Percentiles rank a stretch among this genome's conserved stretches.
Evolutionary conservation across 2,329 filamentous ascomycete genomes (phyloP).

Genomic region (Stenocarpella maydis): DNA sequence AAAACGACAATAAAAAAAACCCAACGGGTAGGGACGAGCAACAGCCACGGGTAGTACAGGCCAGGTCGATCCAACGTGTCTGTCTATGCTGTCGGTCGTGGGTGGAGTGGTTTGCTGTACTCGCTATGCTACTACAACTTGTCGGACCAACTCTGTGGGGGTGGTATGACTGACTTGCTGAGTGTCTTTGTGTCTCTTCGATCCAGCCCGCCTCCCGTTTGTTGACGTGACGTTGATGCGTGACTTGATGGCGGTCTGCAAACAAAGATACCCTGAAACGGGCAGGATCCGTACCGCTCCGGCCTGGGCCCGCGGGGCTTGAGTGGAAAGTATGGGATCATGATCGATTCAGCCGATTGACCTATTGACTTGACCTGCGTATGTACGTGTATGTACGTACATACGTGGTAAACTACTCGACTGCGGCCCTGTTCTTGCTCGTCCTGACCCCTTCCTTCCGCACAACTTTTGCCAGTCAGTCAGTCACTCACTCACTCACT

Average conservation of each 20-base stretch:
- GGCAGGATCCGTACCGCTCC: constrained; percentile 19
- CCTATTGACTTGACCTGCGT: background rate
- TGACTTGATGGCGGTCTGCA: constrained; percentile 19
- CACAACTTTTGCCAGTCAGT: background rate
- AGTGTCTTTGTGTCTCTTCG: background rate
- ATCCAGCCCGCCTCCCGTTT: background rate
- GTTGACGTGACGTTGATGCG: constrained; percentile 1
- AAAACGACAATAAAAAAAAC: too few relatives aligned
- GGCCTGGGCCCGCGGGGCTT: constrained; percentile 5
- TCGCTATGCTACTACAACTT: too few relatives aligned
- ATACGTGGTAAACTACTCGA: too few relatives aligned
- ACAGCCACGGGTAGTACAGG: too few relatives aligned
- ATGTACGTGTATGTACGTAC: too few relatives aligned
- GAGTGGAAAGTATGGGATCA: background rate
- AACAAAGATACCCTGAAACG: constrained; percentile 20
- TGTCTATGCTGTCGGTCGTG: too few relatives aligned
- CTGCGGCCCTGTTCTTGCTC: background rate
- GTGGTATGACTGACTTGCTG: too few relatives aligned
- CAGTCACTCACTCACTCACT: background rate
- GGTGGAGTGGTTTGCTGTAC: background rate
- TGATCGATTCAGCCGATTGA: background rate
- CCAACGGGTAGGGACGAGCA: too few relatives aligned
- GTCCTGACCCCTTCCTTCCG: background rate
- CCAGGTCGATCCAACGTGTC: too few relatives aligned
- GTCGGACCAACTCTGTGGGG: too few relatives aligned